Evolutionary conservation across 208 protist genomes (phyloP).

Genomic region (Crithidia expoeki): DNA sequence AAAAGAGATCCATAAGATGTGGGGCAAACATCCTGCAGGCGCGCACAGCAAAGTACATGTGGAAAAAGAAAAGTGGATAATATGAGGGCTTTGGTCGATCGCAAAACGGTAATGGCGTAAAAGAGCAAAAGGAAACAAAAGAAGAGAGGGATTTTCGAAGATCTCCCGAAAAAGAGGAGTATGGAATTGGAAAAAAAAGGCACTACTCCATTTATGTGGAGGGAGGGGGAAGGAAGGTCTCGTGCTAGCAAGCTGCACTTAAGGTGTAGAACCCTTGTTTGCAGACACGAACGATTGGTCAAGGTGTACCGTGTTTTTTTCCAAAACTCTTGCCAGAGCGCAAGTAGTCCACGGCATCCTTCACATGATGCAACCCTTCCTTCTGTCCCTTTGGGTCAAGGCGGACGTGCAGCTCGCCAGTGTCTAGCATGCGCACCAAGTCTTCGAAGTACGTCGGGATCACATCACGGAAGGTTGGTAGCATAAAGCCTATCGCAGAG

Average conservation of each 20-base stretch:
- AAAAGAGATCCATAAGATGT: neutral
- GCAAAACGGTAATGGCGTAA: neutral
- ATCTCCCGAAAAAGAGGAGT: too few species aligned
- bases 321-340: constrained; percentile 41
- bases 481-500: constrained; percentile 39
- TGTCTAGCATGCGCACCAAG: constrained; percentile 25
- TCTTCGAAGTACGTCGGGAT: constrained; percentile 35
- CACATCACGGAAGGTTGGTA: constrained; percentile 29
- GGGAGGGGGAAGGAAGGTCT: too few species aligned
- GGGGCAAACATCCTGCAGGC: neutral
- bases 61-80: neutral
- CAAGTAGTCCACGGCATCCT: constrained; percentile 40
- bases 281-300: neutral
- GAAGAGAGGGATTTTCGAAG: too few species aligned
- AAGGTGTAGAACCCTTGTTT: neutral
- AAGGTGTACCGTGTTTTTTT: constrained; percentile 26
- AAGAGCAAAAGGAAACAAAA: neutral
- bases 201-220: too few species aligned
- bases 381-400: constrained; percentile 21
- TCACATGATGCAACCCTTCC: constrained; percentile 31
- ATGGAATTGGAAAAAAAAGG: too few species aligned
- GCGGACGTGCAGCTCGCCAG: constrained; percentile 21
- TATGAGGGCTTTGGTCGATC: too few species aligned
- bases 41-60: neutral
- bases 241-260: too few species aligned